Base-by-base conservation (phyloP, 805 yeast species). In the Metschnikowia matae region DNA sequence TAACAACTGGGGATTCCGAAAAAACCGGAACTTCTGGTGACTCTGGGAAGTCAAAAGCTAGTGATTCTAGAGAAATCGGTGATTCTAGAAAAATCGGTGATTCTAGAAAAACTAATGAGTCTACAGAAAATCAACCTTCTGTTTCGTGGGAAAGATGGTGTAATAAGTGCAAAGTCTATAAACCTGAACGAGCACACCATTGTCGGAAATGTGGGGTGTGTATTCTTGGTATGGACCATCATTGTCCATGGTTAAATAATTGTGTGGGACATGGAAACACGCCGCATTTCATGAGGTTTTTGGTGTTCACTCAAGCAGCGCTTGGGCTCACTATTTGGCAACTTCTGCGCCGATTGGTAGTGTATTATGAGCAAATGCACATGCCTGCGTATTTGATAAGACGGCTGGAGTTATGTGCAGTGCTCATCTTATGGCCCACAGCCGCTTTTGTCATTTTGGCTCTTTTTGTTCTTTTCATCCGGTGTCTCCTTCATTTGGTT, bases 201-300 rank as follows among this genome's bases (percentile, higher is more conserved):
- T 90, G 97, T 65, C 85, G 85, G 58, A 77, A 81, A 0, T 89
- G 95, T 62, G 73, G 79, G n/a, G 58, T 54, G 38, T 90, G 97
- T 66, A 84, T 90, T n/a, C 64, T 90, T 50, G 79, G 81, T 62
- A 91, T 90, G 97, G 97, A 90, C 65, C 97, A 90, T 64, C 97
- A 90, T 68, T 74, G 85, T 35, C 96, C 97, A 0, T 91, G 97
- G 97, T 89, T 96, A 0, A 79, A 81, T 65, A 91, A 88, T 62
- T 91, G 97, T 62, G 92, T 91, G 18, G 97, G 97, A 0, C 82
- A 81, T 62, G 65, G 67, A 0, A 91, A 91, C 62, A 73, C 81
- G 64, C 89, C 96, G 0, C 91, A 88, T 63, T 91, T 91, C 63
- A 59, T 87, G 54, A 71, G 97, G 48, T 91, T 91, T 62, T 61